A percentile compares a stretch with the other conserved stretches of the same genome.
Conservation (phyloP, 108 stramenopile species). For the Cyclotella baltica region DNA sequence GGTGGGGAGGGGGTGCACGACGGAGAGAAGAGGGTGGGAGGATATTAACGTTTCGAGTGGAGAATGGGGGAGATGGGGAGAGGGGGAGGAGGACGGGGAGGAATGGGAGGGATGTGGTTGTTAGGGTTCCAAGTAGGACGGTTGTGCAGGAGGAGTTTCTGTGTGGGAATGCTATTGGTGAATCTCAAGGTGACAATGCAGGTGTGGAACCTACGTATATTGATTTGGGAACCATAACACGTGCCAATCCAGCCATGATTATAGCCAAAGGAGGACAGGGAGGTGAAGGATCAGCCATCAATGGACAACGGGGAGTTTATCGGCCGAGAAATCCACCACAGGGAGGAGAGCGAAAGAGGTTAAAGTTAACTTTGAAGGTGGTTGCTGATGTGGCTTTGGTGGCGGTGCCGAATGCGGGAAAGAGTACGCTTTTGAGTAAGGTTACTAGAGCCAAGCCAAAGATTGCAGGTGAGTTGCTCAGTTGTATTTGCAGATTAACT, state of each 20-base stretch:
- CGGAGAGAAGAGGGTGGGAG: constrained; percentile 31
- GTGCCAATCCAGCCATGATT: constrained; percentile 52
- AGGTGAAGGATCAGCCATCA: constrained; percentile 71
- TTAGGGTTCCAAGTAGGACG: constrained; percentile 95
- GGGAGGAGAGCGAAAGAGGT: constrained; percentile 79
- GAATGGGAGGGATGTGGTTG: constrained; percentile 73
- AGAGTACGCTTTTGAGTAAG: constrained; percentile 89
- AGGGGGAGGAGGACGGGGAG: constrained; percentile 77
- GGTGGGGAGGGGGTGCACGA: constrained; percentile 79
- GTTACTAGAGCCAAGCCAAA: constrained; percentile 96
- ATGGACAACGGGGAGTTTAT: constrained; percentile 72
- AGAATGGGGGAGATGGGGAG: constrained; percentile 86
- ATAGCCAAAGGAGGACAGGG: constrained; percentile 79
- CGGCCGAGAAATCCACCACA: constrained; percentile 68
- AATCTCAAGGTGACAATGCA: constrained; percentile 28
- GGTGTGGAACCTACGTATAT: constrained; percentile 8
- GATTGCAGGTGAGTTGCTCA: constrained; percentile 82
- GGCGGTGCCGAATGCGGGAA: constrained; percentile 97
- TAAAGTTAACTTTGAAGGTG: constrained; percentile 93
- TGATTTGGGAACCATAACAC: constrained; percentile 58
- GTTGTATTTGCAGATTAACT: background rate
- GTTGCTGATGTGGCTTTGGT: constrained; percentile 97
- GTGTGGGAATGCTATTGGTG: constrained; percentile 13
- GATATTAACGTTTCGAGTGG: constrained; percentile 76
- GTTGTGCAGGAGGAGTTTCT: constrained; percentile 83